Evolutionary conservation across 345 rosid species (phyloP).

Genomic region (Xanthoceras sorbifolium): DNA sequence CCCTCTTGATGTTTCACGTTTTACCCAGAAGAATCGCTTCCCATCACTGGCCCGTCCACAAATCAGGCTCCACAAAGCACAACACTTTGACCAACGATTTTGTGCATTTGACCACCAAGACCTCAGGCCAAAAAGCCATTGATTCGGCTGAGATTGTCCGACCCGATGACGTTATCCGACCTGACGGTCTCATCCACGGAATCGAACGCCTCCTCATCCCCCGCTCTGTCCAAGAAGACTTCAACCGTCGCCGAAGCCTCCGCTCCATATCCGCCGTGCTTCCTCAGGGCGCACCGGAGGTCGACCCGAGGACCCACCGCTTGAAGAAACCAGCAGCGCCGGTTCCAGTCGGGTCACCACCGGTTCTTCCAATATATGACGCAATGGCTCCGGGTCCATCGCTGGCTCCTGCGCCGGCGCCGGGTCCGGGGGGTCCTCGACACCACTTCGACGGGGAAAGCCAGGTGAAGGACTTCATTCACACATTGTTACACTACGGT

Average conservation of each 20-base stretch:
- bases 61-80: conserved; percentile 35
- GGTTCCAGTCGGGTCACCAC: conserved; percentile 67
- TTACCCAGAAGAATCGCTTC: conserved; percentile 59
- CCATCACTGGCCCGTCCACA: conserved; percentile 51
- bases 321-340: conserved; percentile 60
- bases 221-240: conserved; percentile 64
- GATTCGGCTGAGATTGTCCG: conserved; percentile 47
- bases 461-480: conserved; percentile 91
- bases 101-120: conserved; percentile 47
- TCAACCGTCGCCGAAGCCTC: conserved; percentile 62
- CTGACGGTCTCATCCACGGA: conserved; percentile 81
- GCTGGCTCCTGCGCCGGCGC: conserved; percentile 94
- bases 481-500: conserved; percentile 83
- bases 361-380: conserved; percentile 73
- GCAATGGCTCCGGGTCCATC: conserved; percentile 98
- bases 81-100: conserved; percentile 49
- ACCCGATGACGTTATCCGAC: conserved; percentile 54
- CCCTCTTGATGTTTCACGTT: conserved; percentile 75
- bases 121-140: conserved; percentile 36
- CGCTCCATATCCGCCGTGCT: conserved; percentile 62
- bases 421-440: conserved; percentile 89
- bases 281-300: conserved; percentile 75
- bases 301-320: conserved; percentile 70
- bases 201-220: conserved; percentile 61
- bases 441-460: conserved; percentile 85